Evolutionary conservation across 73 alveolate genomes (phyloP), one percentile per base, ranked within the genome.

Genomic region (Paramecium tetraurelia): DNA sequence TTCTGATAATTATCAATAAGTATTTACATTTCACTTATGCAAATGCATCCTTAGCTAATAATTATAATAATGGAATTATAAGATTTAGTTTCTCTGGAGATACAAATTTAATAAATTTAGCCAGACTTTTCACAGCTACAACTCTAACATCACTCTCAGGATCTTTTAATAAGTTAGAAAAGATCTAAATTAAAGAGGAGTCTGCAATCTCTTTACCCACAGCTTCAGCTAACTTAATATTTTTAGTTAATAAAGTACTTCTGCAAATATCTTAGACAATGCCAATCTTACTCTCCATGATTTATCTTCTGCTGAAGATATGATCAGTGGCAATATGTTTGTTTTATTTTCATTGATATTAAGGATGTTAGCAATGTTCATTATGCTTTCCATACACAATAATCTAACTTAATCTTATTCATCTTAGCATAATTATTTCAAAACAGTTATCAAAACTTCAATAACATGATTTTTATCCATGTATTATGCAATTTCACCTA

Each of bases 221-320:
- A 48, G 99, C 99, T 68, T 98, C 99, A 40, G 99, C 98, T 27
- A 98, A 95, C 94, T 89, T 70, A 11, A 57, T 29, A 36, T 43
- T 84, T 41, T 12, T 3, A 3, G 7, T 5, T 11, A 16, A 29
- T 71, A 11, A 20, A 1, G 50, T 89, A 89, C 94, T 85, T 98
- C 99, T 69, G 99, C 99, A 76, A 95, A 98, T 89, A 96, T 96
- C 92, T 96, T 96, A 40, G 99, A 98, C 90, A 98, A 97, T 53
- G 98, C 98, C 68, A 96, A 95, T 86, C 99, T 86, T 58, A 98
- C 99, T 92, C 98, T 98, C 99, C 99, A 98, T 35, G 99, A 96
- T 92, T 97, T 98, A 94, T 98, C 99, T 71, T 97, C 99, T 20
- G 99, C 98, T 18, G 98, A 97, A 20, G 95, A 93, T n/a, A 95